Percentiles rank a stretch among this genome's conserved stretches.
Evolutionary conservation across 73 alveolate genomes (phyloP).

Genomic region (Paramecium pentaurelia): DNA sequence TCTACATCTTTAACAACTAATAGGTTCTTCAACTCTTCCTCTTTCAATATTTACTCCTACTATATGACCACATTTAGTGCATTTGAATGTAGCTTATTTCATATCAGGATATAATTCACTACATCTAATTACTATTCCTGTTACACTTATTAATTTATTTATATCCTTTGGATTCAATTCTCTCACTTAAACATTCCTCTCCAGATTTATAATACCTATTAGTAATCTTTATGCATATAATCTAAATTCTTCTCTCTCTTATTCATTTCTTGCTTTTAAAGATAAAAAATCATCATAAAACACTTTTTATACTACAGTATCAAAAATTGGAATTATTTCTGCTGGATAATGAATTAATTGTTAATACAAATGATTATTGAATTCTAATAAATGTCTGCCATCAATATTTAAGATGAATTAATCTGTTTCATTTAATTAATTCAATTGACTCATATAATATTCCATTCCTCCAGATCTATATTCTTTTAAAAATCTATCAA

Average conservation of each 20-base stretch:
- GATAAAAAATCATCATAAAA: conserved; percentile 66
- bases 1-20: conserved; percentile 89
- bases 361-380: conserved; percentile 76
- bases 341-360: conserved; percentile 92
- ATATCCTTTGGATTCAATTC: conserved; percentile 93
- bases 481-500: conserved; percentile 77
- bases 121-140: conserved; percentile 96
- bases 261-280: conserved; percentile 9
- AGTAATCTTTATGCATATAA: conserved; percentile 58
- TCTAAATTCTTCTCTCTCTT: conserved; percentile 28
- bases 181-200: conserved; percentile 76
- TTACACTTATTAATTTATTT: conserved; percentile 85
- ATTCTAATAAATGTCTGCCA: conserved; percentile 85
- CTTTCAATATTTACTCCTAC: conserved; percentile 75
- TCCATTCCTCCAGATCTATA: conserved; percentile 56
- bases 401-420: conserved; percentile 78
- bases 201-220: conserved; percentile 83
- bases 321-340: conserved; percentile 93
- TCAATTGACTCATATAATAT: conserved; percentile 74
- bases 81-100: conserved; percentile 94
- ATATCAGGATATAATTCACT: conserved; percentile 97
- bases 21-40: conserved; percentile 96
- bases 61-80: conserved; percentile 86
- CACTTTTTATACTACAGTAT: conserved; percentile 79
- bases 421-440: conserved; percentile 78